Conservation (phyloP, 768 basidiomycete species). For the Psilocybe tampanensis region DNA sequence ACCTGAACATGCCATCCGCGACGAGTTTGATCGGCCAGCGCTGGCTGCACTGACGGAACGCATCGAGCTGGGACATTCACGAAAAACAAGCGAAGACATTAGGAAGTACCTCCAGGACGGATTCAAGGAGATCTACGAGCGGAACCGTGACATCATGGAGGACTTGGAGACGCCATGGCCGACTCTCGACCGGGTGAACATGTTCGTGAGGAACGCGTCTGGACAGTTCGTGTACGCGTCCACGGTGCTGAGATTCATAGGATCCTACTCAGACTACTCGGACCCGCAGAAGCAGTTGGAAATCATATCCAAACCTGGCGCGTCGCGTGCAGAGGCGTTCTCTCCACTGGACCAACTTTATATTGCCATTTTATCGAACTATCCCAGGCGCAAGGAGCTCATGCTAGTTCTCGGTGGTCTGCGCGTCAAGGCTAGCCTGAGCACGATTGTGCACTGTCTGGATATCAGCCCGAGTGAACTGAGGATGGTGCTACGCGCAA, state of each 20-base stretch:
- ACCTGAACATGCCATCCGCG: background rate
- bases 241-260: background rate
- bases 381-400: background rate
- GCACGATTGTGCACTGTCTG: background rate
- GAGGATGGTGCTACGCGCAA: background rate
- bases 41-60: background rate
- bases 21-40: background rate
- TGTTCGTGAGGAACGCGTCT: background rate
- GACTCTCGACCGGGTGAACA: background rate
- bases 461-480: too few species aligned
- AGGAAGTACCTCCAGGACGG: background rate
- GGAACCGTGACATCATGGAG: background rate
- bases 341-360: background rate
- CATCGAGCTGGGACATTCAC: background rate
- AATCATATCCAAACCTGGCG: background rate
- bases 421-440: background rate
- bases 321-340: background rate
- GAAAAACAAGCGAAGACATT: background rate
- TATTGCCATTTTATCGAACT: background rate
- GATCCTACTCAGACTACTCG: background rate
- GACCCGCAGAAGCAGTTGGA: background rate
- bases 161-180: background rate
- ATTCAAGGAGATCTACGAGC: background rate
- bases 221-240: constrained; percentile 1
- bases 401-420: background rate